Percentiles rank a stretch among this genome's conserved stretches.
Evolutionary conservation across 2,329 filamentous ascomycete genomes (phyloP).

Genomic region (Cytospora chrysosperma): DNA sequence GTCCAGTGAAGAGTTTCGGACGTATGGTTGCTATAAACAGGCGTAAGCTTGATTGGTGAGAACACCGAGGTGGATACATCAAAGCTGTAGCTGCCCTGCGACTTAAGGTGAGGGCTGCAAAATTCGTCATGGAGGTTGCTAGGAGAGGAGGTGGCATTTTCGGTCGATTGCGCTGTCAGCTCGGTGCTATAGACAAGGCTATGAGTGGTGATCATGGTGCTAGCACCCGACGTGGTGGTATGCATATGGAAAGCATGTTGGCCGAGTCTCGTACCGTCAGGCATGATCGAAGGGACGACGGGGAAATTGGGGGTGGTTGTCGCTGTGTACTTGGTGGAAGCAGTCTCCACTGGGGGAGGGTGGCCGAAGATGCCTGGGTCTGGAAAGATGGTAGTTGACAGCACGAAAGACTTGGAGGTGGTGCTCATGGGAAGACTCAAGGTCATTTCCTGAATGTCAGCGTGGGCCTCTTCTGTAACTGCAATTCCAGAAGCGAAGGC

Average conservation of each 20-base stretch:
- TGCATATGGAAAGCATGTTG: not conserved
- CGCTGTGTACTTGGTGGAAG: not conserved
- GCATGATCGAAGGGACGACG: not conserved
- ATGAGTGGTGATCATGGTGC: not conserved
- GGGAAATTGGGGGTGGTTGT: not conserved
- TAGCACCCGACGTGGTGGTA: not conserved
- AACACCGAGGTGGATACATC: not conserved
- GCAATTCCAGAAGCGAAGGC: not conserved
- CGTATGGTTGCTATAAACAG: not conserved
- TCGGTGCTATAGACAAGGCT: not conserved
- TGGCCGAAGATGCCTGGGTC: not conserved
- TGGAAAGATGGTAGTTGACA: not conserved
- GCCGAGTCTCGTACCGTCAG: not conserved
- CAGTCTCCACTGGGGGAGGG: not conserved
- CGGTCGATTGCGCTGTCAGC: not conserved
- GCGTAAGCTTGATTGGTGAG: not conserved
- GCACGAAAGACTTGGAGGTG: not conserved
- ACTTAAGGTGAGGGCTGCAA: too few relatives aligned
- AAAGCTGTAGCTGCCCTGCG: not conserved
- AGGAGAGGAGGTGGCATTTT: not conserved
- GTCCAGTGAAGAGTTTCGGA: not conserved
- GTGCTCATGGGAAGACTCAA: not conserved
- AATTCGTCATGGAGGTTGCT: not conserved
- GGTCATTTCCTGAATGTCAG: not conserved
- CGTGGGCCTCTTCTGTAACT: not conserved